Evolutionary conservation across 164 flowering plant species (phyloP), one percentile per base, ranked within the genome.

Genomic region (Magnolia changhungtana): DNA sequence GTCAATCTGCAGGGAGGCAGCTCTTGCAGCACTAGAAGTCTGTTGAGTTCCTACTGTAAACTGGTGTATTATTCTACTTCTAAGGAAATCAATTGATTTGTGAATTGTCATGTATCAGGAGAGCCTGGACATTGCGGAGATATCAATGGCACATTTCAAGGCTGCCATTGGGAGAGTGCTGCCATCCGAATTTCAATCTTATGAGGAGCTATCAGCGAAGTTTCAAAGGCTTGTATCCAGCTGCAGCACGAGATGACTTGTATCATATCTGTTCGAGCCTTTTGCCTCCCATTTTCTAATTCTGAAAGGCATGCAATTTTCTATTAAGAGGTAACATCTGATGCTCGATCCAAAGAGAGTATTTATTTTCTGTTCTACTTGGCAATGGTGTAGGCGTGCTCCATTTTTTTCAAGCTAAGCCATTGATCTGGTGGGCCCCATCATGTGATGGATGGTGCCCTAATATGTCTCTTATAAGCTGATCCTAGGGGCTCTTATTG

Each of bases 1-100:
- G 23, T 85, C 79, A 58, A 78, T 94, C 63, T 94, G 99, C 81
- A 83, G 91, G 64, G 92, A 90, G 79, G 97, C 95, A 76, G 94
- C 92, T 72, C 20, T 91, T 72, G 84, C 85, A 49, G 97, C 95
- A 50, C 64, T 93, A 8, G 94, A 92, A 83, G 99, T 93, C 67
- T 75, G 85, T 84, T 67, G 63, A 76, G 29, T 83, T 72, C 63
- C 24, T 23, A 21, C 27, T 52, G 29, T 23, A 20, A 67, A 18
- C 50, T 49, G 71, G 2, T 24, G 14, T 13, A 51, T 11, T 55
- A 72, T 23, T 76, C 45, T 74, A 63, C 23, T 70, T 20, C 52
- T 75, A 45, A 31, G 27, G 0, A 27, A 29, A 0, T 7, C 24
- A 31, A 6, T 24, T 75, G 50, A 59, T 31, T 37, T 24, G 59